These are phyloP conservation scores for Jatropha multifida DNA, from an alignment of 441 rosid genomes.

Conservation along the genomic window DNA sequence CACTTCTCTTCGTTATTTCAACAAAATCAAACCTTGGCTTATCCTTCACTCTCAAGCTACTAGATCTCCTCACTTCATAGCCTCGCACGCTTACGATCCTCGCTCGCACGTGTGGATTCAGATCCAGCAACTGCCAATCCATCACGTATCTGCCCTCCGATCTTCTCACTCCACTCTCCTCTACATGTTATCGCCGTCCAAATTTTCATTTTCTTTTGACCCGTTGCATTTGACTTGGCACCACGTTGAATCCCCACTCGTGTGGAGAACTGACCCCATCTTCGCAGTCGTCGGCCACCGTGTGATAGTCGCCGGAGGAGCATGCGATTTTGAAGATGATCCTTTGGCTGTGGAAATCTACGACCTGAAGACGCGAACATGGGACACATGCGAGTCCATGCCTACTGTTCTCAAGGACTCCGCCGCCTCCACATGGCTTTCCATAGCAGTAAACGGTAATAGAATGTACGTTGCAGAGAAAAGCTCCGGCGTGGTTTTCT, in stretches of 20 bases:
- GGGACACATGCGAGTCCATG: constrained; percentile 61
- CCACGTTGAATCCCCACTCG: constrained; percentile 44
- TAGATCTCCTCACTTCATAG: constrained; percentile 33
- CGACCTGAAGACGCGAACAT: constrained; percentile 38
- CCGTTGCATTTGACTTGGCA: constrained; percentile 68
- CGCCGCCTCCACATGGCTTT: constrained; percentile 59
- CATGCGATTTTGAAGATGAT: constrained; percentile 63
- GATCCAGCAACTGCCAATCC: constrained; percentile 24
- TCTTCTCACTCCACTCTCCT: constrained; percentile 65
- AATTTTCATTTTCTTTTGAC: constrained; percentile 65
- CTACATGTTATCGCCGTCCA: constrained; percentile 53
- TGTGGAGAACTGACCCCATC: constrained; percentile 70
- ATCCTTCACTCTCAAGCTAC: constrained; percentile 49
- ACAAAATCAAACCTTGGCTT: constrained; percentile 61
- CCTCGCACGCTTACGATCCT: constrained; percentile 67
- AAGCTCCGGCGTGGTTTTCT: constrained; percentile 42
- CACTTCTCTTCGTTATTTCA: constrained; percentile 53
- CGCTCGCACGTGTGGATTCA: constrained; percentile 54
- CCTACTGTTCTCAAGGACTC: constrained; percentile 48
- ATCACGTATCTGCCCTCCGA: constrained; percentile 32
- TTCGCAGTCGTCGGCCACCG: constrained; percentile 50
- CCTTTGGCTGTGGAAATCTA: constrained; percentile 63
- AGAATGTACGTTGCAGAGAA: constrained; percentile 58
- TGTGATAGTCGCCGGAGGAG: constrained; percentile 62
- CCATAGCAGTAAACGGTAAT: constrained; percentile 38